phyloP scores from a whole-genome alignment of 352 stramenopile species.

The Phytophthora pluvialis region DNA sequence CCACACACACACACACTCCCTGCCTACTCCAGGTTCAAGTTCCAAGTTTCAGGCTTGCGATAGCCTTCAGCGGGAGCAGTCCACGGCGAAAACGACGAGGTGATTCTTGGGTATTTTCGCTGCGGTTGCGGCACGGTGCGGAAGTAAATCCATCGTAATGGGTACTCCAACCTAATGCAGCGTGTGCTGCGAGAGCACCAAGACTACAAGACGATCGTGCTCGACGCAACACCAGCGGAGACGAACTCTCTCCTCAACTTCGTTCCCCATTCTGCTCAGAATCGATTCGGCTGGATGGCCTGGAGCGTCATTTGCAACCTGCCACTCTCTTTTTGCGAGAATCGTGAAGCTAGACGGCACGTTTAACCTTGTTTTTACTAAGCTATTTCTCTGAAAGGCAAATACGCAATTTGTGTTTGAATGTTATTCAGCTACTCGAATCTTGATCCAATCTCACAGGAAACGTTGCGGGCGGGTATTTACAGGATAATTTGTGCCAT shows the following conservation, averaged over 20 bases:
- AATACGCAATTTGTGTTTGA: background rate
- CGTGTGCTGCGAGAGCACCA: constrained; percentile 5
- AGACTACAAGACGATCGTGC: constrained; percentile 3
- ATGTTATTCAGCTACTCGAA: constrained; percentile 13
- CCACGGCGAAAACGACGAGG: constrained; percentile 16
- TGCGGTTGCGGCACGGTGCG: constrained; percentile 18
- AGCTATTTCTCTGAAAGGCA: background rate
- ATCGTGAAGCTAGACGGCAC: background rate
- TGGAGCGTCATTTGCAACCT: constrained; percentile 11
- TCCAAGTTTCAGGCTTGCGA: too few relatives aligned
- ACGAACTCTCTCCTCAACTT: background rate
- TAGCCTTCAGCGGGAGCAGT: too few relatives aligned
- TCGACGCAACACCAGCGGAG: constrained; percentile 8
- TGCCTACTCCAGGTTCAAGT: too few relatives aligned
- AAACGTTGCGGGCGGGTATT: constrained; percentile 1
- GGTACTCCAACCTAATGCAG: constrained; percentile 5
- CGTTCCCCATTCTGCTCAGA: constrained; percentile 1
- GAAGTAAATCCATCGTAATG: constrained; percentile 14
- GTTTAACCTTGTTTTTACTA: constrained; percentile 6
- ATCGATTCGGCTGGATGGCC: constrained; percentile 4
- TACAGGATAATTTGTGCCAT: too few relatives aligned
- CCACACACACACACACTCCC: too few relatives aligned
- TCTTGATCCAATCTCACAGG: constrained; percentile 3
- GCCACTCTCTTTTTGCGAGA: constrained; percentile 6
- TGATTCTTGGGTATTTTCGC: constrained; percentile 15